Evolutionary conservation across 2,329 filamentous ascomycete species (phyloP).

Genomic region (Thielaviopsis euricoi): DNA sequence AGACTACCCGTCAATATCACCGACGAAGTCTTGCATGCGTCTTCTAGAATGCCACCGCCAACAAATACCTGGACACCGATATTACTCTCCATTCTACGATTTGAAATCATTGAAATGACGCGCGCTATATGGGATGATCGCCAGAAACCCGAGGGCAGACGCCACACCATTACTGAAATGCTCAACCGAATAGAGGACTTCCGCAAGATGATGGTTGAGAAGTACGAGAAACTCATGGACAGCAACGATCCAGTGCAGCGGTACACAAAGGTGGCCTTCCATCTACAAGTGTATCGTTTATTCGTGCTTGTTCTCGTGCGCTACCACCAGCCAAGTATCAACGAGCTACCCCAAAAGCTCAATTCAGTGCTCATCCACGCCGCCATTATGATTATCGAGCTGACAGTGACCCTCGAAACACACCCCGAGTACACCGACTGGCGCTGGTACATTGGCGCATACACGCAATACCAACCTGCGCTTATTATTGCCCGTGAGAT

Average conservation of each 20-base stretch:
- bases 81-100: slow-evolving; percentile 50
- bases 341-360: slow-evolving; percentile 43
- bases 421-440: slow-evolving; percentile 34
- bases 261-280: slow-evolving; percentile 47
- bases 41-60: slow-evolving; percentile 22
- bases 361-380: slow-evolving; percentile 47
- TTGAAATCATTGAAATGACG: slow-evolving; percentile 59
- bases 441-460: slow-evolving; percentile 55
- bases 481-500: slow-evolving; percentile 53
- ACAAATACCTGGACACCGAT: slow-evolving; percentile 46
- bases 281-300: slow-evolving; percentile 44
- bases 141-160: slow-evolving; percentile 43
- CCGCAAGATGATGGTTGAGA: slow-evolving; percentile 43
- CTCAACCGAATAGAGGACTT: slow-evolving; percentile 55
- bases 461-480: slow-evolving; percentile 57
- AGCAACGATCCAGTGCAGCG: slow-evolving; percentile 43
- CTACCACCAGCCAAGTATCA: slow-evolving; percentile 35
- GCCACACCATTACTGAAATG: slow-evolving; percentile 44
- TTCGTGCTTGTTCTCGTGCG: slow-evolving; percentile 53
- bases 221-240: slow-evolving; percentile 48
- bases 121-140: slow-evolving; percentile 55
- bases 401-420: slow-evolving; percentile 30
- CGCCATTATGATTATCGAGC: slow-evolving; percentile 34
- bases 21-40: slow-evolving; percentile 41
- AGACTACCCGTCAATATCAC: slow-evolving; percentile 55